Percentiles rank a stretch among this genome's conserved stretches.
These are phyloP conservation scores for Eimeria acervulina DNA, from an alignment of 169 alveolate species.

Conservation along the genomic window DNA sequence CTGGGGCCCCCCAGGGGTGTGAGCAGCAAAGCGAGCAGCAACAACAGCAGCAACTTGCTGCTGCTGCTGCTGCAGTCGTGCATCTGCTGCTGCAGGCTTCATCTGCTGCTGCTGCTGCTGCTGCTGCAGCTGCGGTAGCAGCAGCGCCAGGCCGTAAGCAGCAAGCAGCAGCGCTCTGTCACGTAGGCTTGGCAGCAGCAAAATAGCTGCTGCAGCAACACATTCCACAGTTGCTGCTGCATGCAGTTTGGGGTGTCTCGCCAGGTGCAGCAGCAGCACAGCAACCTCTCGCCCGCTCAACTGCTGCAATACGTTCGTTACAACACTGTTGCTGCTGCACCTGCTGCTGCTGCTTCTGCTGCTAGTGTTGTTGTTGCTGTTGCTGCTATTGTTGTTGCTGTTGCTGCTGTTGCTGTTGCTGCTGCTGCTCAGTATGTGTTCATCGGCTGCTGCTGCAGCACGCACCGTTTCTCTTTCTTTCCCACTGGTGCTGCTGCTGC, in stretches of 20 bases:
- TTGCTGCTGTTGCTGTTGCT: no score
- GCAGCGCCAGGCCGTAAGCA: slow-evolving; percentile 26
- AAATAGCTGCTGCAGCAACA: neutral
- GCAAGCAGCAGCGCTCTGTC: slow-evolving; percentile 39
- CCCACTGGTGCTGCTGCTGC: no score
- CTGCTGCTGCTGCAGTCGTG: slow-evolving; percentile 45
- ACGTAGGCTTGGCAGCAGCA: slow-evolving; percentile 31
- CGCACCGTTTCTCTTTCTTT: no score
- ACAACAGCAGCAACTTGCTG: neutral
- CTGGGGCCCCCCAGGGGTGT: slow-evolving; percentile 18
- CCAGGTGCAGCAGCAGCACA: slow-evolving; percentile 35
- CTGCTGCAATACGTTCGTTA: neutral
- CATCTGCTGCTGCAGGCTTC: no score
- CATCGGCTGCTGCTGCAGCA: no score
- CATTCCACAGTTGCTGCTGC: neutral
- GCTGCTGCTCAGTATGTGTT: slow-evolving; percentile 23
- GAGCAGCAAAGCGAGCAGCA: slow-evolving; percentile 29
- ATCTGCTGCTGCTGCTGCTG: no score
- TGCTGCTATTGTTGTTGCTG: neutral
- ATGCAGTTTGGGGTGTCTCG: slow-evolving; percentile 19
- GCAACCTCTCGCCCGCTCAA: slow-evolving; percentile 37
- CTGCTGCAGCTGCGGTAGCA: no score
- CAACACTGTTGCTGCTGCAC: slow-evolving; percentile 1
- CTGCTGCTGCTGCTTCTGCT: slow-evolving; percentile 27
- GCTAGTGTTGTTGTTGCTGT: neutral